Evolutionary conservation across 352 stramenopile genomes (phyloP).

Genomic region (Phytophthora ramorum): DNA sequence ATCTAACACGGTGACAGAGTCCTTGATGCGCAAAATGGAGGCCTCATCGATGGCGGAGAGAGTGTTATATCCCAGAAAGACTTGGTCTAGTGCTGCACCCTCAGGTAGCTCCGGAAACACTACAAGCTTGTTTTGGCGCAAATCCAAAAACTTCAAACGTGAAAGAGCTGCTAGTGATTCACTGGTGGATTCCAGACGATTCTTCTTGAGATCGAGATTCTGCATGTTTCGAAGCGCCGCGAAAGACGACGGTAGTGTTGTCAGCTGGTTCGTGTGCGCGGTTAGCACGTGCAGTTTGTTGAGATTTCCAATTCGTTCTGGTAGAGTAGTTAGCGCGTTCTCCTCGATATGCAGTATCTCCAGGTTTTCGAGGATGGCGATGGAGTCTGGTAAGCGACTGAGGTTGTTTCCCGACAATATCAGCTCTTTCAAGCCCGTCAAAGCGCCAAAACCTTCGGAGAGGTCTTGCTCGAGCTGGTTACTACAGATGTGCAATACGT

Average conservation of each 20-base stretch:
- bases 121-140: constrained; percentile 73
- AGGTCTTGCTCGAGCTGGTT: constrained; percentile 69
- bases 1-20: constrained; percentile 80
- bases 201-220: constrained; percentile 83
- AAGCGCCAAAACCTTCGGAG: constrained; percentile 52
- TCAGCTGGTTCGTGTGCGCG: constrained; percentile 70
- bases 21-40: constrained; percentile 64
- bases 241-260: constrained; percentile 56
- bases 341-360: constrained; percentile 72
- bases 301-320: constrained; percentile 58
- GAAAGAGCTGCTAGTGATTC: constrained; percentile 50
- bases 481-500: constrained; percentile 27
- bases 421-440: constrained; percentile 72
- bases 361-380: constrained; percentile 53
- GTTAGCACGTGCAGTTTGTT: constrained; percentile 66
- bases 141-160: constrained; percentile 71
- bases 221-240: constrained; percentile 55
- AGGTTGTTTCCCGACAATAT: constrained; percentile 70
- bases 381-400: constrained; percentile 54
- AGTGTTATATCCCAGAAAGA: constrained; percentile 83
- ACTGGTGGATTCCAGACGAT: constrained; percentile 56
- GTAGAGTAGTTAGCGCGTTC: constrained; percentile 59
- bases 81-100: constrained; percentile 66
- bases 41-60: constrained; percentile 64
- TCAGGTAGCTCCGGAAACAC: constrained; percentile 70